These are phyloP conservation scores for Phialophora tarda DNA, from an alignment of 2,329 filamentous ascomycete genomes.

Conservation along the genomic window DNA sequence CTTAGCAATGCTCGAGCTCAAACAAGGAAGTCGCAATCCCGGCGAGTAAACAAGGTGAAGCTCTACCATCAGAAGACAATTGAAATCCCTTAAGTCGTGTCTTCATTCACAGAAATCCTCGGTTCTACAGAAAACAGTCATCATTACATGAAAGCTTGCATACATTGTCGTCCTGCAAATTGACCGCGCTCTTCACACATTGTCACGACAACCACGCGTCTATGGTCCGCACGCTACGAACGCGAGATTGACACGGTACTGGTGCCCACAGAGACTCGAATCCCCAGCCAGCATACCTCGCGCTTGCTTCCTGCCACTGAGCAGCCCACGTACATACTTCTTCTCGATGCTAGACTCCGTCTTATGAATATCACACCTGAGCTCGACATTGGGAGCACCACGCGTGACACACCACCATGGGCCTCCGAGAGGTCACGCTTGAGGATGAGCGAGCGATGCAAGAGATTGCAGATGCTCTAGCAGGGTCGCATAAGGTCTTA, in stretches of 20 bases:
- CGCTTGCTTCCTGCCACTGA: not conserved
- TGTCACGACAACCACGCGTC: constrained; percentile 19
- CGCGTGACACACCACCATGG: constrained; percentile 35
- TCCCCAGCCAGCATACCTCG: constrained; percentile 7
- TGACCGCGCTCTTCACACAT: constrained; percentile 18
- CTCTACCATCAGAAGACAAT: constrained; percentile 17
- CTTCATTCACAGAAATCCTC: not conserved
- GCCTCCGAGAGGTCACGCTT: constrained; percentile 42
- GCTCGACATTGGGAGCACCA: not conserved
- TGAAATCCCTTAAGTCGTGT: not conserved
- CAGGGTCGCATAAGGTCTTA: constrained; percentile 71
- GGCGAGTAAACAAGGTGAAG: constrained; percentile 29
- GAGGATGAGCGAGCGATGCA: constrained; percentile 63
- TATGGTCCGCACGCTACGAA: constrained; percentile 13
- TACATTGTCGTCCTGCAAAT: not conserved
- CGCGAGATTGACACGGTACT: constrained; percentile 35
- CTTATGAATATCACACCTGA: not conserved
- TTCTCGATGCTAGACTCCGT: not conserved
- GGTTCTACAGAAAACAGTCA: not conserved
- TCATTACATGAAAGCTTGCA: not conserved
- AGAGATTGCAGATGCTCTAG: constrained; percentile 67
- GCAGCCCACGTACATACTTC: constrained; percentile 2
- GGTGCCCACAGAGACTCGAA: constrained; percentile 12
- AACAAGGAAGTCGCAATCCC: constrained; percentile 15
- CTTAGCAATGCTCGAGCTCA: constrained; percentile 17